These are phyloP conservation scores for Triglochin maritima DNA, from an alignment of 106 monocot species.

Conservation along the genomic window DNA sequence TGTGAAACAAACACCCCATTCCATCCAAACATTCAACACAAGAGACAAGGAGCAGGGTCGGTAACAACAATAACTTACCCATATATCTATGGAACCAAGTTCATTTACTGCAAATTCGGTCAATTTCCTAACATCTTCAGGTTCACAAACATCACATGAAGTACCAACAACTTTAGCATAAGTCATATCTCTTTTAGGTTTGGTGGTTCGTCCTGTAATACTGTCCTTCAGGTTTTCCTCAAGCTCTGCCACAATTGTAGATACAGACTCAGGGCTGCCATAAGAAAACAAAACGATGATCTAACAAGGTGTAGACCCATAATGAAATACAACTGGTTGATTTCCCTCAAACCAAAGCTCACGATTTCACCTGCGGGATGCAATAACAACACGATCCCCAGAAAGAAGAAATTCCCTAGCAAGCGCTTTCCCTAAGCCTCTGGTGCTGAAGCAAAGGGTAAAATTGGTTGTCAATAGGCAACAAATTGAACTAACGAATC, in stretches of 20 bases:
- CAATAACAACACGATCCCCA: constrained; percentile 87
- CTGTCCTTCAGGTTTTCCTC: constrained; percentile 60
- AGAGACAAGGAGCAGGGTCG: too few relatives aligned
- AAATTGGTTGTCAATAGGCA: too few relatives aligned
- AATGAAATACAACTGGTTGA: too few relatives aligned
- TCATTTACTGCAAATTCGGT: constrained; percentile 57
- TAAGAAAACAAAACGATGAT: constrained; percentile 20
- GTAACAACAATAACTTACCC: constrained; percentile 37
- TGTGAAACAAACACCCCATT: too few relatives aligned
- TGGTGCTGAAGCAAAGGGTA: constrained; percentile 41
- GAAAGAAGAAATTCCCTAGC: constrained; percentile 97
- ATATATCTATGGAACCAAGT: constrained; percentile 87
- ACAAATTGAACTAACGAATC: too few relatives aligned
- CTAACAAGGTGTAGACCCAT: not conserved
- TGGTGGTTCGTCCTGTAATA: constrained; percentile 35
- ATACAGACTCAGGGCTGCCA: constrained; percentile 79
- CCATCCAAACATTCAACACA: too few relatives aligned
- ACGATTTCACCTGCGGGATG: constrained; percentile 70
- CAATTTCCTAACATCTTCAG: constrained; percentile 79
- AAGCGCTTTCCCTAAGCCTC: constrained; percentile 94
- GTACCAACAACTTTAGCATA: constrained; percentile 75
- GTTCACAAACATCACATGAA: constrained; percentile 92
- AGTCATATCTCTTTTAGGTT: constrained; percentile 39
- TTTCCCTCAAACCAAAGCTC: not conserved
- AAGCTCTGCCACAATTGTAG: constrained; percentile 65